Conservation (phyloP, 2,329 filamentous ascomycete genomes). For the Aspergillus alliaceus region DNA sequence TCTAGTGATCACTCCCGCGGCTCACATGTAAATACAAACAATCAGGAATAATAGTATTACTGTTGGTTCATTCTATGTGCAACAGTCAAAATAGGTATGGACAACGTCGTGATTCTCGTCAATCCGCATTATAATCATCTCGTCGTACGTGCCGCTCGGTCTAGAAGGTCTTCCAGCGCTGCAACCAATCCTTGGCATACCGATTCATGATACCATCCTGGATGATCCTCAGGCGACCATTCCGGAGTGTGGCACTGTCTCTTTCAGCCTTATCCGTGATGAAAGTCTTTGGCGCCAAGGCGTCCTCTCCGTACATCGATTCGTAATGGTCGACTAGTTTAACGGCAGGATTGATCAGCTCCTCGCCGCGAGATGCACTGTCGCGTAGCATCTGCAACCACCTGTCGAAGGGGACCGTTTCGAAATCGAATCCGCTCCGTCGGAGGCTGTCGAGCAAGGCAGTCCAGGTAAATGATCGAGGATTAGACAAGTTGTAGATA, state of each 20-base stretch:
- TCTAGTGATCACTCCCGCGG: no score
- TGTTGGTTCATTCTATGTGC: not conserved
- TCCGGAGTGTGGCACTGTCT: constrained; percentile 28
- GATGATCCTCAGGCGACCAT: constrained; percentile 27
- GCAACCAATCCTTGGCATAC: constrained; percentile 32
- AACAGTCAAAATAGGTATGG: not conserved
- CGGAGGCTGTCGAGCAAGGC: constrained; percentile 30
- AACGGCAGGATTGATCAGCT: constrained; percentile 31
- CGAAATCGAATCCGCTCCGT: constrained; percentile 34
- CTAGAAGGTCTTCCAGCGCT: constrained; percentile 21
- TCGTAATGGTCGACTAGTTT: constrained; percentile 33
- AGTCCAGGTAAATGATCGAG: constrained; percentile 35
- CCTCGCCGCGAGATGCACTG: constrained; percentile 29
- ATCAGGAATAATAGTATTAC: not conserved
- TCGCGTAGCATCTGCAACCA: constrained; percentile 36
- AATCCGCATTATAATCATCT: not conserved
- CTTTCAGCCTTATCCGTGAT: constrained; percentile 28
- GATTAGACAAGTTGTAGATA: constrained; percentile 33
- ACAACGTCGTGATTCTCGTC: not conserved
- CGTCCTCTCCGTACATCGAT: constrained; percentile 22
- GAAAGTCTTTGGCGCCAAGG: constrained; percentile 16
- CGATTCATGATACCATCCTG: constrained; percentile 32
- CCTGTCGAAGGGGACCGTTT: constrained; percentile 30
- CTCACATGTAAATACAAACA: no score
- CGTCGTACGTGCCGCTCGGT: not conserved